Base-by-base conservation (phyloP, 148 eudicot species). In the Selenicereus undatus region DNA sequence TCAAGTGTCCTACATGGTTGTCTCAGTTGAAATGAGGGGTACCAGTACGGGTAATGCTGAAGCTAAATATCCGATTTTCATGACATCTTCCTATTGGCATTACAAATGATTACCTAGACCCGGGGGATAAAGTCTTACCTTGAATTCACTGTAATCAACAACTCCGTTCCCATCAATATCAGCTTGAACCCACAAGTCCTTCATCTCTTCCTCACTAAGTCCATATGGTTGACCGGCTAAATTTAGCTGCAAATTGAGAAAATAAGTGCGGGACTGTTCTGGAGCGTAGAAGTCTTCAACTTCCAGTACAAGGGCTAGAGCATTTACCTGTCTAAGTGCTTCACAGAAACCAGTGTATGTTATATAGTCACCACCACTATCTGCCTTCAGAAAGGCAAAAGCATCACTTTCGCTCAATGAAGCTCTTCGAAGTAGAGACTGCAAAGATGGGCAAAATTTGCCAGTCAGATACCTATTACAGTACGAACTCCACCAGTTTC, bases 161-260 rank as follows among this genome's bases (percentile, higher is more conserved):
- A 89, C 87, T 42, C 98, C 99, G 87, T 94, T 91, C 79, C 92
- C 96, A 82, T 94, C 97, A 70, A 92, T 84, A 84, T 97, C 99
- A 54, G 97, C 98, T 86, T 94, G 96, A 82, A 78, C 87, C 99
- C 99, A 97, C 86, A 97, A 87, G 83, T 94, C 99, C 71, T 90
- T 89, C 84, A 88, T 89, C 85, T 97, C 97, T 81, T 97, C 91
- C 79, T 81, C 86, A 39, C 87, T 89, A 56, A 97, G 89, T 60
- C 99, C 99, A 30, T 92, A 84, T 43, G 85, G 82, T 70, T 93
- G 91, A 58, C 97, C 98, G 51, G 90, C 81, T 83, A 97, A 82
- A 83, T 89, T 89, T 83, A 97, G 91, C 99, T 97, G 94, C 78
- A 85, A 58, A 75, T 82, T 76, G 32, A 29, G 22, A 80, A 74